Evolutionary conservation across 768 basidiomycete species (phyloP).

Genomic region (Suillus americanus): DNA sequence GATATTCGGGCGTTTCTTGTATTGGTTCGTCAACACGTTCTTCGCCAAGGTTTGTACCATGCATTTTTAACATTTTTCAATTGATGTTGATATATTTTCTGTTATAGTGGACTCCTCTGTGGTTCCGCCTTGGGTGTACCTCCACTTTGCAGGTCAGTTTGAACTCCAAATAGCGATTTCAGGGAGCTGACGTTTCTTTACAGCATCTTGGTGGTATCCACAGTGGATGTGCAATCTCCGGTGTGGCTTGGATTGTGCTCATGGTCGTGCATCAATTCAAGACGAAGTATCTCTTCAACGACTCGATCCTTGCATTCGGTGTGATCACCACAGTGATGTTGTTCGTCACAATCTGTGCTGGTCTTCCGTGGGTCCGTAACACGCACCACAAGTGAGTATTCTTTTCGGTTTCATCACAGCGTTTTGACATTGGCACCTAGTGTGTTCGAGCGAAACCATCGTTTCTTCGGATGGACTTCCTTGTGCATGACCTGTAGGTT

Average conservation of each 20-base stretch:
- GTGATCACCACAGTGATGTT: slow-evolving; percentile 57
- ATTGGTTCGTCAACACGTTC: slow-evolving; percentile 65
- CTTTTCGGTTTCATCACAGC: not conserved
- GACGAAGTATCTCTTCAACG: slow-evolving; percentile 46
- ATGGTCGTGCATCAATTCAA: slow-evolving; percentile 60
- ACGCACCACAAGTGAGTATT: slow-evolving; percentile 71
- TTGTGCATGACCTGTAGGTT: slow-evolving; percentile 47
- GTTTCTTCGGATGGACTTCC: slow-evolving; percentile 76
- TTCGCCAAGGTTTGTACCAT: slow-evolving; percentile 62
- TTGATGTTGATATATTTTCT: slow-evolving; percentile 1
- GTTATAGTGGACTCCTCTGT: slow-evolving; percentile 67
- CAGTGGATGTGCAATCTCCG: slow-evolving; percentile 71
- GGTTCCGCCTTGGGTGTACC: slow-evolving; percentile 71
- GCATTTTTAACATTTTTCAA: not conserved
- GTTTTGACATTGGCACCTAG: slow-evolving; percentile 32
- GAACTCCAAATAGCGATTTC: not conserved
- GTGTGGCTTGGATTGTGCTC: slow-evolving; percentile 66
- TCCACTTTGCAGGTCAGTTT: slow-evolving; percentile 61
- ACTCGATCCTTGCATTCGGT: slow-evolving; percentile 60
- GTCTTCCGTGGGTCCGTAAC: slow-evolving; percentile 79
- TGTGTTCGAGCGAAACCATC: slow-evolving; percentile 78
- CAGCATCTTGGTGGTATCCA: slow-evolving; percentile 82
- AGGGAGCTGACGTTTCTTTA: slow-evolving; percentile 10
- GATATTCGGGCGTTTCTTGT: slow-evolving; percentile 75
- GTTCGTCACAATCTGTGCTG: slow-evolving; percentile 59